These are phyloP conservation scores for Fusarium armeniacum DNA, from an alignment of 2,329 filamentous ascomycete genomes.

Conservation along the genomic window DNA sequence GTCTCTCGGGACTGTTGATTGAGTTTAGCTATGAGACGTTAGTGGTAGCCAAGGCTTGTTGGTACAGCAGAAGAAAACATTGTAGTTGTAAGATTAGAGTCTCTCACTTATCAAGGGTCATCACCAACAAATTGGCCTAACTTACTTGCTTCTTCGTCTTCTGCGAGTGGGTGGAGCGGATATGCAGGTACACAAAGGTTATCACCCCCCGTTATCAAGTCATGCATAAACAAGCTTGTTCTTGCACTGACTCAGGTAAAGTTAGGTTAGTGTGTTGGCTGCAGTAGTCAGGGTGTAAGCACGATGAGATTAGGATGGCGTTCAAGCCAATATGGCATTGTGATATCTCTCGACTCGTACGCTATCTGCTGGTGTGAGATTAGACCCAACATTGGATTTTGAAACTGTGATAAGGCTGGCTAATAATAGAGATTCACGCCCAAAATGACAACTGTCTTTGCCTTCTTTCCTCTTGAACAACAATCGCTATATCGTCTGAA, in stretches of 20 bases:
- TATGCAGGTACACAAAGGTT: constrained; percentile 40
- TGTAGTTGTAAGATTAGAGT: background rate
- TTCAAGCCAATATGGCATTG: background rate
- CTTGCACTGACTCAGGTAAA: background rate
- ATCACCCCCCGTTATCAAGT: constrained; percentile 11
- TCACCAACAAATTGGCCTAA: constrained; percentile 2
- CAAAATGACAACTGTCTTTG: background rate
- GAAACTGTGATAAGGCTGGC: background rate
- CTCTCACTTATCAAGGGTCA: constrained; percentile 10
- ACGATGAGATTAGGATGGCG: background rate
- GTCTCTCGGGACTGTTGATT: constrained; percentile 1
- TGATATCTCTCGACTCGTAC: background rate
- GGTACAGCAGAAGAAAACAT: background rate
- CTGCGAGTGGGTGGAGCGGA: constrained; percentile 18
- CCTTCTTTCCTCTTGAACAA: too few species aligned
- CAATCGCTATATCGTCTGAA: too few species aligned
- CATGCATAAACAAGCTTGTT: background rate
- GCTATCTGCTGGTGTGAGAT: background rate
- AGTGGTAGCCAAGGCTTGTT: too few species aligned
- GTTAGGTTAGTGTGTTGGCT: background rate
- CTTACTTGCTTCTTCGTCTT: background rate
- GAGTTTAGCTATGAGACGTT: background rate
- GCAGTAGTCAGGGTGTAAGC: background rate
- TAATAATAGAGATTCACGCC: background rate
- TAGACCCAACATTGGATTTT: background rate